Evolutionary conservation across 225 moss, liverwort and hornwort species (phyloP).

Genomic region (Anthoceros angustus): DNA sequence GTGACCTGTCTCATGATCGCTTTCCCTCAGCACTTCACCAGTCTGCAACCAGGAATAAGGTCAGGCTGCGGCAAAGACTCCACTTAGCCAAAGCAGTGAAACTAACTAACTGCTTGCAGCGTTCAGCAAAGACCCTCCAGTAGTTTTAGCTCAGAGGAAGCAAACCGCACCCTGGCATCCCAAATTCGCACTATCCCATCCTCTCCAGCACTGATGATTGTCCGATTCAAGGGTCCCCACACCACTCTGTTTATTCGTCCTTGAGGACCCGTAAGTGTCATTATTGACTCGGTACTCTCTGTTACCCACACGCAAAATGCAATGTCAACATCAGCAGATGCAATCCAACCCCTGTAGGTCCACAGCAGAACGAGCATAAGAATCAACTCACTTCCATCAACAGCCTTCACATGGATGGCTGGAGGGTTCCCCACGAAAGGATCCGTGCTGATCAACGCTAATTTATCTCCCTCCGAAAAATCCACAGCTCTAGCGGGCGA

Average conservation of each 20-base stretch:
- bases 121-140: neutral
- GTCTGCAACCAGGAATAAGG: conserved; percentile 22
- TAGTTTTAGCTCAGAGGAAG: conserved; percentile 7
- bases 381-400: conserved; percentile 43
- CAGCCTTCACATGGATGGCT: conserved; percentile 67
- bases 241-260: conserved; percentile 83
- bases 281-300: conserved; percentile 56
- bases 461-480: conserved; percentile 73
- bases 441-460: conserved; percentile 66
- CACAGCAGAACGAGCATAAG: neutral
- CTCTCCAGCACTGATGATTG: conserved; percentile 89
- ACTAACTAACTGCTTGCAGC: neutral
- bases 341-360: neutral
- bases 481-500: conserved; percentile 69
- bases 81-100: neutral
- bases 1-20: conserved; percentile 63
- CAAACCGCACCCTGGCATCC: conserved; percentile 68
- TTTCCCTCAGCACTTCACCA: conserved; percentile 71
- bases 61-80: neutral
- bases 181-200: conserved; percentile 69
- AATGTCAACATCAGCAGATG: neutral
- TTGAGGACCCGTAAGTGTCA: conserved; percentile 72
- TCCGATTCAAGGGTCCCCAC: conserved; percentile 88
- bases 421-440: conserved; percentile 79
- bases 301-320: conserved; percentile 2